These are phyloP conservation scores for Aspergillus carbonarius DNA, from an alignment of 2,329 filamentous ascomycete species.

Conservation along the genomic window DNA sequence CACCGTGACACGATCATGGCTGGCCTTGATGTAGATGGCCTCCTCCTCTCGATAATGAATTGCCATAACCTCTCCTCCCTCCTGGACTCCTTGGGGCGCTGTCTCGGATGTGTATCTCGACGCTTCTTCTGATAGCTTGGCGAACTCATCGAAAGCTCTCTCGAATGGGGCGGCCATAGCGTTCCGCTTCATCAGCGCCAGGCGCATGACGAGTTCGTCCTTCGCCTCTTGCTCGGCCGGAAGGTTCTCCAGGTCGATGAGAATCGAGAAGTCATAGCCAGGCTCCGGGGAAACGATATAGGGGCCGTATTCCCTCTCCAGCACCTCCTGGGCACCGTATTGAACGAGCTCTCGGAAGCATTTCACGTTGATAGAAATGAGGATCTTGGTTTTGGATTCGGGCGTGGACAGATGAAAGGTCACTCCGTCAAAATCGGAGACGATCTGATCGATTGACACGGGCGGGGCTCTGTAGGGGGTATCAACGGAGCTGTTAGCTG, in stretches of 20 bases:
- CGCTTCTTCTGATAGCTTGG: conserved; percentile 79
- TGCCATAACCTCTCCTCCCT: conserved; percentile 89
- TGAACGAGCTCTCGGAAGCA: conserved; percentile 90
- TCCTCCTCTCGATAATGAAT: conserved; percentile 99
- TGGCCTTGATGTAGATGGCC: conserved; percentile 97
- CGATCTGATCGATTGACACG: conserved; percentile 91
- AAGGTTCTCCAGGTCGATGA: conserved; percentile 83
- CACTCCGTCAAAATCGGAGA: conserved; percentile 98
- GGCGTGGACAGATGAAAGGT: conserved; percentile 98
- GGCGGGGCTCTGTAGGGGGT: conserved; percentile 67
- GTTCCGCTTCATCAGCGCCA: conserved; percentile 93
- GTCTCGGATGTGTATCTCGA: conserved; percentile 91
- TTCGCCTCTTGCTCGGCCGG: conserved; percentile 80
- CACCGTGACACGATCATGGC: conserved; percentile 94
- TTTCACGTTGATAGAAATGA: conserved; percentile 91
- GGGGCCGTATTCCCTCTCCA: conserved; percentile 89
- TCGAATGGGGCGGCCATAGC: conserved; percentile 99
- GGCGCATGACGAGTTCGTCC: conserved; percentile 81
- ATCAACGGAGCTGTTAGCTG: conserved; percentile 36
- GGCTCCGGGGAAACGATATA: conserved; percentile 85
- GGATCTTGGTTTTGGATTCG: conserved; percentile 87
- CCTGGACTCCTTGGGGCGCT: conserved; percentile 82
- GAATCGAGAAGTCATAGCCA: conserved; percentile 93
- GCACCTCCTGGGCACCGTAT: conserved; percentile 87
- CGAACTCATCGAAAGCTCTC: conserved; percentile 91